Evolutionary conservation across 2,329 filamentous ascomycete species (phyloP).

Genomic region (Colletotrichum brevisporum): DNA sequence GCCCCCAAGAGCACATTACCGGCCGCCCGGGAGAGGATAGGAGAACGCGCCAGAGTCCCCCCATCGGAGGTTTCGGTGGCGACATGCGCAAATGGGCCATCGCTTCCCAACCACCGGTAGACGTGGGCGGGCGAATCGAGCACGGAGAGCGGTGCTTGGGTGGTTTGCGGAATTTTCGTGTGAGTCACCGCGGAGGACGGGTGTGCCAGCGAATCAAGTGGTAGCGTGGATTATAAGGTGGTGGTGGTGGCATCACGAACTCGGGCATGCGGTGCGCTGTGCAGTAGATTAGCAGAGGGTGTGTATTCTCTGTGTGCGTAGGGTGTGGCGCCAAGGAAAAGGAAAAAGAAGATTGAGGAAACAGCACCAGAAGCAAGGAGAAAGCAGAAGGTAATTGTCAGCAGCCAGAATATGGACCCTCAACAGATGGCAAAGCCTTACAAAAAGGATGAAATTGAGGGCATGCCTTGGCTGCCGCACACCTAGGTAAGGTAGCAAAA

Average conservation of each 20-base stretch:
- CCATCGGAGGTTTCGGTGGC: not conserved
- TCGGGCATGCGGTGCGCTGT: not conserved
- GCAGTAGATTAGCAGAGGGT: not conserved
- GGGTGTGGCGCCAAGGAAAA: not conserved
- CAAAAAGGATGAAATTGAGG: not conserved
- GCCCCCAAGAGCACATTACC: not conserved
- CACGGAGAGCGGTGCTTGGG: too few species aligned
- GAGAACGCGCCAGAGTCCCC: too few species aligned
- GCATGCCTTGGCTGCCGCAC: not conserved
- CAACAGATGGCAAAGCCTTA: slow-evolving; percentile 3
- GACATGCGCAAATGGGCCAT: too few species aligned
- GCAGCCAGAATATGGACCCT: slow-evolving; percentile 2
- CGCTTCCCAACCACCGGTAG: not conserved
- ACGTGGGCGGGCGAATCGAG: not conserved
- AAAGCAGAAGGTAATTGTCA: slow-evolving; percentile 2
- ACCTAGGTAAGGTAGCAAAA: too few species aligned
- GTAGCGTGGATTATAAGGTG: not conserved
- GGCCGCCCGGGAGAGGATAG: too few species aligned
- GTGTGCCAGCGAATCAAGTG: not conserved
- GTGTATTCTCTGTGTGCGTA: not conserved
- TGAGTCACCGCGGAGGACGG: not conserved
- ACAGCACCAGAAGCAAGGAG: not conserved
- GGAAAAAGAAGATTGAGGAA: not conserved
- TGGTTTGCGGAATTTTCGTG: not conserved
- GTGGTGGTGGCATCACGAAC: not conserved